Percentiles rank a stretch among this genome's conserved stretches.
These are phyloP conservation scores for Coprinopsis cinerea DNA, from an alignment of 768 basidiomycete genomes.

Conservation along the genomic window DNA sequence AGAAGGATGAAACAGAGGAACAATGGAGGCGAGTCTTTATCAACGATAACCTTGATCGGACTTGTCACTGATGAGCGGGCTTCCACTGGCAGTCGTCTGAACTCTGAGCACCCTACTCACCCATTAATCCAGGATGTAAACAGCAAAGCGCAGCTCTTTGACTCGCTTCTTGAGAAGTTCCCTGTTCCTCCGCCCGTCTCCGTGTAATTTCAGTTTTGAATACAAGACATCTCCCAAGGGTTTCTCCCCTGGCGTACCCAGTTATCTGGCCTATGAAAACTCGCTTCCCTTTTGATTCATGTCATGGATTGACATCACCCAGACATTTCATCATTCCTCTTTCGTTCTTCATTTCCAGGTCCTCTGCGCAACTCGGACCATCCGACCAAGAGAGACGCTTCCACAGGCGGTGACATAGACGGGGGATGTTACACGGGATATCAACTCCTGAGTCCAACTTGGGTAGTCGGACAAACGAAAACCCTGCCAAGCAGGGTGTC, in stretches of 20 bases:
- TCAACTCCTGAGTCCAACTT: too few species aligned
- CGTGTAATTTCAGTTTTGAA: slow-evolving; percentile 3
- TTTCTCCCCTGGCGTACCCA: background rate
- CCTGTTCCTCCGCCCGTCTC: slow-evolving; percentile 40
- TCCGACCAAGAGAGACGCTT: too few species aligned
- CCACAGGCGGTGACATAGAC: too few species aligned
- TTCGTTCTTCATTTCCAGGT: too few species aligned
- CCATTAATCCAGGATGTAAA: slow-evolving; percentile 62
- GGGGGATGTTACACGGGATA: too few species aligned
- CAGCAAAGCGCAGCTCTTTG: slow-evolving; percentile 59
- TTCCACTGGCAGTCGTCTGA: slow-evolving; percentile 28
- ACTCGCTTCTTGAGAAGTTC: slow-evolving; percentile 53
- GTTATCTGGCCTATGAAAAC: background rate
- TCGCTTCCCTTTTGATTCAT: too few species aligned
- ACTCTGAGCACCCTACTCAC: slow-evolving; percentile 54
- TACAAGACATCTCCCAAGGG: background rate
- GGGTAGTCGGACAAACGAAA: too few species aligned
- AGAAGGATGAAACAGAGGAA: slow-evolving; percentile 59
- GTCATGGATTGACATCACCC: too few species aligned
- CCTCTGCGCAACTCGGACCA: too few species aligned
- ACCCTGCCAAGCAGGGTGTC: too few species aligned
- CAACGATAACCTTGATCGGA: too few species aligned
- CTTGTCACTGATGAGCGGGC: background rate
- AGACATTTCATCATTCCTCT: too few species aligned
- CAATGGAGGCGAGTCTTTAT: slow-evolving; percentile 69